A percentile compares a stretch with the other conserved stretches of the same genome.
Evolutionary conservation across 2,329 filamentous ascomycete genomes (phyloP).

Genomic region (Furcasterigmium sp.): DNA sequence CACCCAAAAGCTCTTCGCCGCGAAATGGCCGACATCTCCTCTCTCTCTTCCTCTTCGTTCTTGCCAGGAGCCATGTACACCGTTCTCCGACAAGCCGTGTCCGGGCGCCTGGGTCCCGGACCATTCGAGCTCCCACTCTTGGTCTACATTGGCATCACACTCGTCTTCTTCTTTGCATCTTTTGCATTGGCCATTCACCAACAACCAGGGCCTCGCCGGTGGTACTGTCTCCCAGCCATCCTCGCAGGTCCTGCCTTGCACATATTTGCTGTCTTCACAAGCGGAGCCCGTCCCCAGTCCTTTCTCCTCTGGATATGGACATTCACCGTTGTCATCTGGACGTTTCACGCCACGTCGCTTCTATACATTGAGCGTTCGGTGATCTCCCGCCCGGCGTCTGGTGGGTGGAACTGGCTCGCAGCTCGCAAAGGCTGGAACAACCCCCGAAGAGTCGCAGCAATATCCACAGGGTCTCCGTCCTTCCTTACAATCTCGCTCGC

Average conservation of each 20-base stretch:
- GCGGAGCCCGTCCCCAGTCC: background rate
- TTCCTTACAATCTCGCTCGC: background rate
- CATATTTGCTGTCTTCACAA: conserved; percentile 1
- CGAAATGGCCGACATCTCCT: too few species aligned
- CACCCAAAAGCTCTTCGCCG: too few species aligned
- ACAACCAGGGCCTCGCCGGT: background rate
- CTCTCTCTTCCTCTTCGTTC: too few species aligned
- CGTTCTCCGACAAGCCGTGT: too few species aligned
- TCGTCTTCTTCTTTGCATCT: background rate
- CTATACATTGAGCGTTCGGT: conserved; percentile 6
- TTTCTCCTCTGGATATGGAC: conserved; percentile 7
- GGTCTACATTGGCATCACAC: background rate
- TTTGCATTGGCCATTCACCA: conserved; percentile 1
- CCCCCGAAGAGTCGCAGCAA: background rate
- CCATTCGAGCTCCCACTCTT: background rate
- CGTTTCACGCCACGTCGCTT: conserved; percentile 5
- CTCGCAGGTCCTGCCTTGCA: conserved; percentile 1
- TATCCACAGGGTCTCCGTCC: too few species aligned
- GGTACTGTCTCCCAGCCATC: conserved; percentile 4
- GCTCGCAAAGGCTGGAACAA: conserved; percentile 1
- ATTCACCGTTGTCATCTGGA: conserved; percentile 7
- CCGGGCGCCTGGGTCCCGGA: too few species aligned
- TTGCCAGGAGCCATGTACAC: too few species aligned
- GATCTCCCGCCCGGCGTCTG: background rate
- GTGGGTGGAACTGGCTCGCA: background rate